These are phyloP conservation scores for Zhuliangozyma blackwelliae DNA, from an alignment of 1,139 yeast species.

Conservation along the genomic window DNA sequence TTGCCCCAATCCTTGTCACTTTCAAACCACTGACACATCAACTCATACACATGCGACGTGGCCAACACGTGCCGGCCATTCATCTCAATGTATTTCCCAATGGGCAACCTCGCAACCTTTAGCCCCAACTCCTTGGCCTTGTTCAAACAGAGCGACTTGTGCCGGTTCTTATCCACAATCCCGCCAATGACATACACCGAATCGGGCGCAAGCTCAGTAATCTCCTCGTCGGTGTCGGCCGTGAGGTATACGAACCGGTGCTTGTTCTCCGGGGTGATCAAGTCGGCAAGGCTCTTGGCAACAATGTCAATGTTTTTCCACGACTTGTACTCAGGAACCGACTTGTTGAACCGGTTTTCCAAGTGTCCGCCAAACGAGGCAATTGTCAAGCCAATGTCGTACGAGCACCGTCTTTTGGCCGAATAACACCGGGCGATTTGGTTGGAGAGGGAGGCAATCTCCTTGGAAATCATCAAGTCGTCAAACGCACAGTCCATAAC, in stretches of 20 bases:
- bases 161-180: slow-evolving; percentile 91
- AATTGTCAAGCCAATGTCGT: slow-evolving; percentile 57
- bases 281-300: slow-evolving; percentile 38
- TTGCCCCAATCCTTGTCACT: slow-evolving; percentile 67
- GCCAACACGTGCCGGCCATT: slow-evolving; percentile 88
- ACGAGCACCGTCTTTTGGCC: slow-evolving; percentile 59
- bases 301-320: slow-evolving; percentile 67
- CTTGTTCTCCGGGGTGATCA: slow-evolving; percentile 27
- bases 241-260: slow-evolving; percentile 62
- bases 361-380: slow-evolving; percentile 66
- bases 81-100: slow-evolving; percentile 75
- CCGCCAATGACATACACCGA: slow-evolving; percentile 89
- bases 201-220: slow-evolving; percentile 59
- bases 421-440: slow-evolving; percentile 84
- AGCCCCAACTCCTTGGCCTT: slow-evolving; percentile 77
- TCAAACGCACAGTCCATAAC: slow-evolving; percentile 89
- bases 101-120: slow-evolving; percentile 76
- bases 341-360: slow-evolving; percentile 62
- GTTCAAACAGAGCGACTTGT: slow-evolving; percentile 73
- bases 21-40: slow-evolving; percentile 79
- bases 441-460: slow-evolving; percentile 69
- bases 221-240: slow-evolving; percentile 76
- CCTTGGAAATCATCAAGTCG: slow-evolving; percentile 78
- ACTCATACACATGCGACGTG: slow-evolving; percentile 89
- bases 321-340: slow-evolving; percentile 51